Conservation (phyloP, 106 monocot species). For the Narthecium ossifragum region DNA sequence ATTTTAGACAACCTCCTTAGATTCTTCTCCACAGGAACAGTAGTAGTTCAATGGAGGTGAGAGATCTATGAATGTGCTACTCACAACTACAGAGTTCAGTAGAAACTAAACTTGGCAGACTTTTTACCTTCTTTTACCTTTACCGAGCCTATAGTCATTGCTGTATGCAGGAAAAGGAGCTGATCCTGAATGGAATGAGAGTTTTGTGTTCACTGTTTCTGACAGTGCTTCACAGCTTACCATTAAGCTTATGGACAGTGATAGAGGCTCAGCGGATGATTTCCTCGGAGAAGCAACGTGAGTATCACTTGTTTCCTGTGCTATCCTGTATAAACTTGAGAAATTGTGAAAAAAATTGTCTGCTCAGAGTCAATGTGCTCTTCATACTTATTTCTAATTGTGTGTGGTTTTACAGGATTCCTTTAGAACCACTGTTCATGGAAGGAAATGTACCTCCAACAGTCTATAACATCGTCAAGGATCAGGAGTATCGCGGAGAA, state of each 20-base stretch:
- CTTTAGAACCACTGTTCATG: constrained; percentile 39
- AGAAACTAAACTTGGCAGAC: too few species aligned
- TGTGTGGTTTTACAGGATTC: constrained; percentile 38
- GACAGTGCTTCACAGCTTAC: constrained; percentile 30
- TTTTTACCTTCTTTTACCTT: background rate
- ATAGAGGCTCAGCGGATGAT: constrained; percentile 33
- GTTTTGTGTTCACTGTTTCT: constrained; percentile 45
- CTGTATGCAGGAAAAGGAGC: constrained; percentile 37
- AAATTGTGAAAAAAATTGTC: background rate
- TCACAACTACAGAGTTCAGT: too few species aligned
- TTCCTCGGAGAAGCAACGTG: constrained; percentile 52
- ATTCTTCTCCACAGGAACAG: too few species aligned
- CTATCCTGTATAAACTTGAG: background rate
- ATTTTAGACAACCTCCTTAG: too few species aligned
- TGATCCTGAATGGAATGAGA: constrained; percentile 66
- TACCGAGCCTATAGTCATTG: background rate
- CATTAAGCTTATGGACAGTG: constrained; percentile 60
- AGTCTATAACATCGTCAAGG: constrained; percentile 66
- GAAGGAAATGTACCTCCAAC: constrained; percentile 59
- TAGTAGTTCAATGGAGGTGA: too few species aligned
- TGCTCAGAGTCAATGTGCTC: background rate
- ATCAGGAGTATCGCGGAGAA: constrained; percentile 60
- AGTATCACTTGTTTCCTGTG: constrained; percentile 4
- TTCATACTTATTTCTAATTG: background rate
- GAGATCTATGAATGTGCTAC: too few species aligned